Conservation (phyloP, 352 stramenopile species). For the Globisporangium carolinianum region DNA sequence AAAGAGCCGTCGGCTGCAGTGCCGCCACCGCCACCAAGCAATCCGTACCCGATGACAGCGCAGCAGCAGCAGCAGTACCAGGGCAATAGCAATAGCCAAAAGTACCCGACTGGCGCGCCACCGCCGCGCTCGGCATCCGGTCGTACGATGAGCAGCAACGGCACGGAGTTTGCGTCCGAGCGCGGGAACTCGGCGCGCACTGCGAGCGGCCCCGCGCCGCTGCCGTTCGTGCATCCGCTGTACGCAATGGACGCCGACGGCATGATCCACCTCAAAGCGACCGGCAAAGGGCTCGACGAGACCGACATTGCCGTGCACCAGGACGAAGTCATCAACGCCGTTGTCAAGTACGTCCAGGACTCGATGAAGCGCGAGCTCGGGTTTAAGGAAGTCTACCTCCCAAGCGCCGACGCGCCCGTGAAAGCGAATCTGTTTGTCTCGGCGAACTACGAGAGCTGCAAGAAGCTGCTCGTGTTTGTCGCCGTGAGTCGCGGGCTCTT, state of each 20-base stretch:
- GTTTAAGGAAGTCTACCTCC: conserved; percentile 73
- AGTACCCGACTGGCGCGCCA: conserved; percentile 23
- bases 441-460: conserved; percentile 69
- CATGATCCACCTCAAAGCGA: conserved; percentile 83
- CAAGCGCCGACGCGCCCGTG: conserved; percentile 52
- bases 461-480: conserved; percentile 83
- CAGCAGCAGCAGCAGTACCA: background rate
- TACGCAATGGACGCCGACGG: conserved; percentile 81
- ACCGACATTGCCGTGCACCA: conserved; percentile 83
- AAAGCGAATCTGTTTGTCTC: conserved; percentile 85
- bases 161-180: conserved; percentile 12
- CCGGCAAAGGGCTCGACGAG: conserved; percentile 73
- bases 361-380: conserved; percentile 76
- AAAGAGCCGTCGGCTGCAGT: conserved; percentile 17
- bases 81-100: conserved; percentile 20
- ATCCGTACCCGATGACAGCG: background rate
- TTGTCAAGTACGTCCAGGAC: conserved; percentile 83
- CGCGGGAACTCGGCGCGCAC: conserved; percentile 4
- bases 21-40: conserved; percentile 1
- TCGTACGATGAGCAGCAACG: conserved; percentile 37
- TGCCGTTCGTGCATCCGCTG: conserved; percentile 71
- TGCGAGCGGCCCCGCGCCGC: conserved; percentile 12
- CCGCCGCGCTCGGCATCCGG: conserved; percentile 35
- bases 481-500: conserved; percentile 75
- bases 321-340: conserved; percentile 83